These are phyloP conservation scores for Nothomitra cinnamomea DNA, from an alignment of 2,329 filamentous ascomycete genomes.

Conservation along the genomic window DNA sequence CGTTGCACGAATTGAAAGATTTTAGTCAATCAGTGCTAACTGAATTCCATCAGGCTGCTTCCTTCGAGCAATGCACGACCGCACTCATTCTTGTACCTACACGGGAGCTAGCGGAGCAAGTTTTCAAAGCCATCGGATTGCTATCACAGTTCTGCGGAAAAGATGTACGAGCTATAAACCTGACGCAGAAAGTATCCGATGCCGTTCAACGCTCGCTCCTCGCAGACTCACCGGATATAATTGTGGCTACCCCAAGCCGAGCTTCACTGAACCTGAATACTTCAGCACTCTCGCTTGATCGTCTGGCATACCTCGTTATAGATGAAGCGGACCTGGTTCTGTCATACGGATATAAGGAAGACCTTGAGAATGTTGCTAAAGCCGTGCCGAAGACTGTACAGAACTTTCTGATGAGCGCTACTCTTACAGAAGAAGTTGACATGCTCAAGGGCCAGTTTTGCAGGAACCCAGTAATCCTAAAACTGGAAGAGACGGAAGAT, in stretches of 20 bases:
- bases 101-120: slow-evolving; percentile 83
- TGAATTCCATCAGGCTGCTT: slow-evolving; percentile 17
- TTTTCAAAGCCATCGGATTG: slow-evolving; percentile 58
- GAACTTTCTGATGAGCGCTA: slow-evolving; percentile 86
- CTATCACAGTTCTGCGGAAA: slow-evolving; percentile 74
- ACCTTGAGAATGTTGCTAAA: slow-evolving; percentile 63
- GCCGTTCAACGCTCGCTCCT: slow-evolving; percentile 76
- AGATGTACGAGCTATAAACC: slow-evolving; percentile 64
- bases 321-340: slow-evolving; percentile 91
- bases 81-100: slow-evolving; percentile 89
- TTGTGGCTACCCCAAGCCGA: slow-evolving; percentile 80
- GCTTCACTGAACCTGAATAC: slow-evolving; percentile 63
- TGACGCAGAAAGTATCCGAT: slow-evolving; percentile 81
- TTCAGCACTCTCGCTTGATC: slow-evolving; percentile 50
- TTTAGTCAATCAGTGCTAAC: slow-evolving; percentile 4
- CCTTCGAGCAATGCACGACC: slow-evolving; percentile 35
- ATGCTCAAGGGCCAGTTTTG: slow-evolving; percentile 75
- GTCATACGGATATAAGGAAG: slow-evolving; percentile 86
- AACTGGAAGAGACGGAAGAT: slow-evolving; percentile 68
- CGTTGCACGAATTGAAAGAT: slow-evolving; percentile 8
- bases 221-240: slow-evolving; percentile 70
- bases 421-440: slow-evolving; percentile 74
- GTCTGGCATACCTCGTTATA: slow-evolving; percentile 63
- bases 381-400: slow-evolving; percentile 72
- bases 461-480: slow-evolving; percentile 58